These are phyloP conservation scores for Scutellaria minor DNA, from an alignment of 257 asterid genomes.

Conservation along the genomic window DNA sequence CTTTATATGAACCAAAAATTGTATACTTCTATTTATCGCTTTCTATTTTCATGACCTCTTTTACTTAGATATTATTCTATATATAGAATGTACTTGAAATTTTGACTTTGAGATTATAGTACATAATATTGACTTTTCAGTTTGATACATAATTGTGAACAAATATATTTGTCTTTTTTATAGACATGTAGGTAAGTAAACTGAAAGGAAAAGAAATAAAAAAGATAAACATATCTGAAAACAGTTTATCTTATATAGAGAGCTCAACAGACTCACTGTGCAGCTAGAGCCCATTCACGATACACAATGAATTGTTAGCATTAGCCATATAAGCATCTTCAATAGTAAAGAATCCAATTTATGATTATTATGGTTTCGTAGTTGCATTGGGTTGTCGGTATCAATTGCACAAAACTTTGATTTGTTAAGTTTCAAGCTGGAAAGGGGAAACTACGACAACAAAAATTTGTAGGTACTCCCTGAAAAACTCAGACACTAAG, in stretches of 20 bases:
- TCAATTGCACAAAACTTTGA: constrained; percentile 1
- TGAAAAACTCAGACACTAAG: constrained; percentile 25
- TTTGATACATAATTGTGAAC: not conserved
- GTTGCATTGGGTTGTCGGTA: constrained; percentile 12
- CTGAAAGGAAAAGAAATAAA: not conserved
- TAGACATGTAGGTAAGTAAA: not conserved
- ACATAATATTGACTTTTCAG: not conserved
- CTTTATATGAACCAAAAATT: not conserved
- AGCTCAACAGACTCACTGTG: constrained; percentile 68
- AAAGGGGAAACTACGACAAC: constrained; percentile 4
- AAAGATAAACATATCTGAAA: constrained; percentile 31
- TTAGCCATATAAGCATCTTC: constrained; percentile 29
- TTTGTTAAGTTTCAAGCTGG: not conserved
- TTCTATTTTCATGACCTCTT: not conserved
- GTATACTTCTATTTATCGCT: not conserved
- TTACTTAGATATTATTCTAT: not conserved
- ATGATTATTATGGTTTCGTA: constrained; percentile 20
- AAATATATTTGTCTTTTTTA: not conserved
- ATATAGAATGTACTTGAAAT: not conserved
- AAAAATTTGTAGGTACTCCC: constrained; percentile 11
- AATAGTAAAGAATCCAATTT: constrained; percentile 16
- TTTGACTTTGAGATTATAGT: not conserved
- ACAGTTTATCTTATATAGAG: constrained; percentile 17
- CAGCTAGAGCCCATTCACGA: constrained; percentile 99
- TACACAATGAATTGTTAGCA: constrained; percentile 49